These are phyloP conservation scores for Petunia secreta DNA, from an alignment of 257 asterid species.

Conservation along the genomic window DNA sequence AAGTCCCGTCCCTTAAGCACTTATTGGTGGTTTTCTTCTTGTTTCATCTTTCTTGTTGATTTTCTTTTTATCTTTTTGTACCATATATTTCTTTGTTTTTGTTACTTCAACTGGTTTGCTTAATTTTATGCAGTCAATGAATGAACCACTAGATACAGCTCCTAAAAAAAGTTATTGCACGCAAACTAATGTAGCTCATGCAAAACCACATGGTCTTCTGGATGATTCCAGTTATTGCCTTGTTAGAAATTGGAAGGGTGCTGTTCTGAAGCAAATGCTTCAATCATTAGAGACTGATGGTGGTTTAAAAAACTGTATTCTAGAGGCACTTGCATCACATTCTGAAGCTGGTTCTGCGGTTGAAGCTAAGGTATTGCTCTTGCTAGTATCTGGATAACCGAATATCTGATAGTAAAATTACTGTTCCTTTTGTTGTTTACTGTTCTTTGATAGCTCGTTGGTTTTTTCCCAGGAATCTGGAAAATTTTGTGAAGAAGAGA, in stretches of 20 bases:
- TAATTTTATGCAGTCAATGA: slow-evolving; percentile 42
- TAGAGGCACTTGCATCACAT: slow-evolving; percentile 44
- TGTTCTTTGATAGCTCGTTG: background rate
- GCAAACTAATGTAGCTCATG: slow-evolving; percentile 39
- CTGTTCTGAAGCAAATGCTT: slow-evolving; percentile 62
- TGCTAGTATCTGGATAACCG: slow-evolving; percentile 13
- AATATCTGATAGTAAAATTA: background rate
- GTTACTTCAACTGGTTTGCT: slow-evolving; percentile 11
- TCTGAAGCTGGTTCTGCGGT: slow-evolving; percentile 51
- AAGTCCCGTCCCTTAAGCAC: background rate
- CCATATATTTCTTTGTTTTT: background rate
- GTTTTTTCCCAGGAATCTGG: slow-evolving; percentile 51
- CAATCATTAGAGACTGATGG: slow-evolving; percentile 55
- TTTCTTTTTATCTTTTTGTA: background rate
- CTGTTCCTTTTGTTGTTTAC: background rate
- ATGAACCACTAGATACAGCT: slow-evolving; percentile 34
- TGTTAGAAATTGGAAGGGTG: slow-evolving; percentile 49
- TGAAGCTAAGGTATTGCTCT: slow-evolving; percentile 50
- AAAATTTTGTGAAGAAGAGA: slow-evolving; percentile 45
- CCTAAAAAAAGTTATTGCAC: slow-evolving; percentile 31
- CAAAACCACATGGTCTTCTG: slow-evolving; percentile 29
- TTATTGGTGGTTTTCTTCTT: slow-evolving; percentile 3
- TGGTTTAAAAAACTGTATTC: slow-evolving; percentile 56
- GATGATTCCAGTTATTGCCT: slow-evolving; percentile 39
- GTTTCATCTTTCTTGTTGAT: background rate